Evolutionary conservation across 306 rosid species (phyloP).

Genomic region (Dryas alaskensis): DNA sequence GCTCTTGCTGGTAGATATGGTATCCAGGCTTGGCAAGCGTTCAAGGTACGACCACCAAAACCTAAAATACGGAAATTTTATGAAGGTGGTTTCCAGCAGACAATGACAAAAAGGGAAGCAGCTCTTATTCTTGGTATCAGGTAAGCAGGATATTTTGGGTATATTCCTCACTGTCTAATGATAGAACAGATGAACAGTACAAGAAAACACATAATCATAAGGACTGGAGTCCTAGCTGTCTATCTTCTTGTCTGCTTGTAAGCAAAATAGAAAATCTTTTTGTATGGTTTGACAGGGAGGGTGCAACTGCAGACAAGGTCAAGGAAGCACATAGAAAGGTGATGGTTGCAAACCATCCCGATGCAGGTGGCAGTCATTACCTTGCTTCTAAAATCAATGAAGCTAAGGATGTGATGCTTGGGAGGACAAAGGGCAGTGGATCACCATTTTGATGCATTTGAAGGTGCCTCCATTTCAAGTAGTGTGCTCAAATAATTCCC

Average conservation of each 20-base stretch:
- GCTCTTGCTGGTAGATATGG: constrained; percentile 69
- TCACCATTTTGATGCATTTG: constrained; percentile 47
- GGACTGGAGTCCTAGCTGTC: background rate
- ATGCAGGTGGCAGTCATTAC: constrained; percentile 78
- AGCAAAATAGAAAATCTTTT: background rate
- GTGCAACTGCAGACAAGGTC: constrained; percentile 53
- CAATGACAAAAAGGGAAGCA: constrained; percentile 71
- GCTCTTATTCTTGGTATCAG: constrained; percentile 74
- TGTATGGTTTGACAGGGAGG: constrained; percentile 48
- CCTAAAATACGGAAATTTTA: constrained; percentile 56
- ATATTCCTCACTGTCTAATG: background rate
- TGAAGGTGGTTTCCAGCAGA: constrained; percentile 68
- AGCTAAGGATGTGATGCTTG: constrained; percentile 68
- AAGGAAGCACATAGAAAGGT: constrained; percentile 76
- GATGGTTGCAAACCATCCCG: constrained; percentile 84
- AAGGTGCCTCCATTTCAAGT: constrained; percentile 9
- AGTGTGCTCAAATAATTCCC: background rate
- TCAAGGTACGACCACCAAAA: constrained; percentile 53
- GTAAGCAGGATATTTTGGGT: constrained; percentile 30
- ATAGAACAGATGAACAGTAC: background rate
- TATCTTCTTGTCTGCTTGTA: background rate
- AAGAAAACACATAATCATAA: background rate
- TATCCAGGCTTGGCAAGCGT: constrained; percentile 68
- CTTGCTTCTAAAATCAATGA: constrained; percentile 78
- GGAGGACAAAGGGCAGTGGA: constrained; percentile 54